Base-by-base conservation (phyloP, 2,329 filamentous ascomycete species). In the Neophaeococcomyces mojaviensis region DNA sequence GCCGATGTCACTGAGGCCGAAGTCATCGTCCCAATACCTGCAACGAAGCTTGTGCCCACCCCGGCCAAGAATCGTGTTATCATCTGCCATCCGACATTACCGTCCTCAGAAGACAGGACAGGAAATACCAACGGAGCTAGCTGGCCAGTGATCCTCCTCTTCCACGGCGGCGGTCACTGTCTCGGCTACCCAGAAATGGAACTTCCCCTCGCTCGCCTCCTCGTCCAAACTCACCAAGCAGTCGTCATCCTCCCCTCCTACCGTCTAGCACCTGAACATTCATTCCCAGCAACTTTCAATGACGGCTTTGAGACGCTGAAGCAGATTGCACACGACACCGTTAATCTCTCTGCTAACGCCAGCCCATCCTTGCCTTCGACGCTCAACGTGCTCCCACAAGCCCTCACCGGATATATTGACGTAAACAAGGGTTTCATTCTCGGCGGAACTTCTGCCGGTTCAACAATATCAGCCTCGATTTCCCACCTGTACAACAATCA, bases 391-490 rank as follows among this genome's bases (percentile, higher is more conserved):
- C 31, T 43, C 18, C 40, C 40, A 24, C 7, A 9, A 8, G 16
- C 19, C 6, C 31, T 43, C 22, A 32, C 40, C 8, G 19, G 30
- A 3, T 22, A 20, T 24, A 10, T 43, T 13, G 16, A 33, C 32
- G 8, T 18, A 4, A 39, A 38, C 18, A 44, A 49, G 31, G 72
- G 71, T 0, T 75, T 76, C 52, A 47, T 76, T n/a, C 44, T 74
- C 5, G 71, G 70, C 16, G 72, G 73, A 1, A 63, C 64, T 2
- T 72, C 68, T 16, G 69, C 72, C 0, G 72, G 72, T n/a, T 70
- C 56, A 1, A 64, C 59, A 49, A 63, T 72, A 44, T 58, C 66
- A 1, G 59, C 68, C 18, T 60, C 61, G 2, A 50, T 67, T 18
- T 62, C 61, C 0, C 69, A 70, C 49, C 59, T 67, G 1, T 64